These are phyloP conservation scores for Fabrea salina DNA, from an alignment of 169 alveolate species.

Conservation along the genomic window DNA sequence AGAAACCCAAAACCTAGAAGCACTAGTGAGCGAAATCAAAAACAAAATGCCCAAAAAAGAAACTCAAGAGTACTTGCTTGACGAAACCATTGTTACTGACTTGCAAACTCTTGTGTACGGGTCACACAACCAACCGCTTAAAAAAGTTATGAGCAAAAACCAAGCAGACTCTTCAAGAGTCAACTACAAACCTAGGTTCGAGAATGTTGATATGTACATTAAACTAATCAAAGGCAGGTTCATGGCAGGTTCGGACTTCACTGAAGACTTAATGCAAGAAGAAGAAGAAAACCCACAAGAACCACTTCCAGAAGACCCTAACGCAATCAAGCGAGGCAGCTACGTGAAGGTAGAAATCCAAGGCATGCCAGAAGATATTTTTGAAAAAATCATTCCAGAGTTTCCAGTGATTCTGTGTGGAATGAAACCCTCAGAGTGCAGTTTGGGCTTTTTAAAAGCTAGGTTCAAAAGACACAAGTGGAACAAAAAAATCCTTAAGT, in stretches of 20 bases:
- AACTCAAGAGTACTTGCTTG: conserved; percentile 40
- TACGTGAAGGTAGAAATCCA: conserved; percentile 87
- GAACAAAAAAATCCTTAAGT: conserved; percentile 95
- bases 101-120: conserved; percentile 24
- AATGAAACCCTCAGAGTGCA: conserved; percentile 75
- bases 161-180: conserved; percentile 42
- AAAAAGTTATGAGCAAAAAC: conserved; percentile 34
- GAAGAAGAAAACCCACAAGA: conserved; percentile 44
- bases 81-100: conserved; percentile 14
- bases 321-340: conserved; percentile 81
- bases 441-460: conserved; percentile 84
- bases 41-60: conserved; percentile 35
- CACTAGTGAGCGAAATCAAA: conserved; percentile 12
- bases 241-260: conserved; percentile 42
- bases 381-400: conserved; percentile 51
- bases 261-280: conserved; percentile 34
- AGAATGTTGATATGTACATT: conserved; percentile 43
- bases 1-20: conserved; percentile 36
- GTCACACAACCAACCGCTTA: conserved; percentile 11
- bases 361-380: conserved; percentile 59
- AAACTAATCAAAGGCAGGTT: conserved; percentile 43
- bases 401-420: conserved; percentile 78
- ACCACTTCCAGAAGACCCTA: conserved; percentile 11
- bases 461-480: conserved; percentile 92
- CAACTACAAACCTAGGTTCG: conserved; percentile 59